A percentile compares a stretch with the other conserved stretches of the same genome.
Conservation (phyloP, 495 filamentous ascomycete genomes). For the Trichocladium antarcticum region DNA sequence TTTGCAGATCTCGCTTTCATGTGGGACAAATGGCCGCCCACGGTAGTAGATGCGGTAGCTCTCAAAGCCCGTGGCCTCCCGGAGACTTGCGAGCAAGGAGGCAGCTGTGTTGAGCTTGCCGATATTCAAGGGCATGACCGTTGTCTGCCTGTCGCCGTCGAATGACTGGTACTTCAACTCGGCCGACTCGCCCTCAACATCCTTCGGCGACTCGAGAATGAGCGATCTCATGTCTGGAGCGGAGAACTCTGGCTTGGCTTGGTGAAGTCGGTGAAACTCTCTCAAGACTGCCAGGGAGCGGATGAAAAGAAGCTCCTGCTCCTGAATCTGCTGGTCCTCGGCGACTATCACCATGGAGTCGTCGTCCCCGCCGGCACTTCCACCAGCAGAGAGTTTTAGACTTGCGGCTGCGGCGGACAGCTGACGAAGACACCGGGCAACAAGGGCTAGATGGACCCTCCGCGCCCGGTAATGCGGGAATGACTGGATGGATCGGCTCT, state of each 20-base stretch:
- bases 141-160: constrained; percentile 45
- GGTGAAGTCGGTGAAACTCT: constrained; percentile 39
- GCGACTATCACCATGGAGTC: constrained; percentile 41
- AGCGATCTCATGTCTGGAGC: constrained; percentile 38
- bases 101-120: constrained; percentile 59
- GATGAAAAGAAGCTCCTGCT: constrained; percentile 51
- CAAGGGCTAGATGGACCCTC: constrained; percentile 64
- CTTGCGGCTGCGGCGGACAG: constrained; percentile 56
- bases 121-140: constrained; percentile 48
- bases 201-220: constrained; percentile 28
- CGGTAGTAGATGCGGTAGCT: constrained; percentile 49
- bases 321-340: constrained; percentile 32
- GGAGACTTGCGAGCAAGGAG: constrained; percentile 53
- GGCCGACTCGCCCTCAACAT: constrained; percentile 47
- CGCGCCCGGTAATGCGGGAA: constrained; percentile 36
- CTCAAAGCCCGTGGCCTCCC: constrained; percentile 56
- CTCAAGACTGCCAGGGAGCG: constrained; percentile 48
- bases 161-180: constrained; percentile 65
- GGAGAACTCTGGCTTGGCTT: constrained; percentile 38
- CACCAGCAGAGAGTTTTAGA: constrained; percentile 41
- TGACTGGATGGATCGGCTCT: constrained; percentile 33
- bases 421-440: constrained; percentile 65
- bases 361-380: constrained; percentile 34
- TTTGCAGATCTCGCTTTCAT: constrained; percentile 38
- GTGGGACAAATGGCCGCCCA: constrained; percentile 38